phyloP scores from a whole-genome alignment of 176 grass and related monocot genomes.

The Olyra latifolia region DNA sequence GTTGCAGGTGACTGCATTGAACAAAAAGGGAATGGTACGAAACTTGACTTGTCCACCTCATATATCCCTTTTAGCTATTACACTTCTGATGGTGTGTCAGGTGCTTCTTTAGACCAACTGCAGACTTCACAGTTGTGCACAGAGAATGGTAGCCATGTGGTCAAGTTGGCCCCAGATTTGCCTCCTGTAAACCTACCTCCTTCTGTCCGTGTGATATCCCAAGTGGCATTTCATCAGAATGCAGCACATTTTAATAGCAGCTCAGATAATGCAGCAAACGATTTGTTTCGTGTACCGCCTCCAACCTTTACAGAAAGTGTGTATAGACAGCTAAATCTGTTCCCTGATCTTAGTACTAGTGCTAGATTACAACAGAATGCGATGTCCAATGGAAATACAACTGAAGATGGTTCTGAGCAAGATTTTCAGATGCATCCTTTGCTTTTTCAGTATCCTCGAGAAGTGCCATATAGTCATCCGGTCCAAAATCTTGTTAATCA shows the following conservation, averaged over 20 bases:
- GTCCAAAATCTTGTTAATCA: slow-evolving; percentile 42
- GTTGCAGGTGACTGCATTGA: slow-evolving; percentile 39
- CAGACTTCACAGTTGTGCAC: slow-evolving; percentile 42
- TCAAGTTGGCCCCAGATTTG: slow-evolving; percentile 93
- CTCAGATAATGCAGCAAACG: slow-evolving; percentile 41
- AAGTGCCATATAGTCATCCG: slow-evolving; percentile 46
- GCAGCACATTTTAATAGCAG: slow-evolving; percentile 40
- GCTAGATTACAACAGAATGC: slow-evolving; percentile 44
- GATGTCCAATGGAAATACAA: slow-evolving; percentile 7
- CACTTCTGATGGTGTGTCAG: slow-evolving; percentile 31
- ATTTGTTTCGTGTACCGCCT: slow-evolving; percentile 33
- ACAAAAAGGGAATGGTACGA: slow-evolving; percentile 33
- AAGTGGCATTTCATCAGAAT: slow-evolving; percentile 49
- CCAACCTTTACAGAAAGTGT: slow-evolving; percentile 36
- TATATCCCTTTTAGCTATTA: slow-evolving; percentile 35
- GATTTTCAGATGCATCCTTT: slow-evolving; percentile 96
- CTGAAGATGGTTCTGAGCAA: slow-evolving; percentile 50
- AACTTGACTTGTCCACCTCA: slow-evolving; percentile 31
- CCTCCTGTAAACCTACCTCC: slow-evolving; percentile 90
- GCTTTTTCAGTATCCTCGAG: slow-evolving; percentile 74
- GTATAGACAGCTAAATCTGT: slow-evolving; percentile 55
- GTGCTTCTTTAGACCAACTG: slow-evolving; percentile 35
- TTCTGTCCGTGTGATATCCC: slow-evolving; percentile 73
- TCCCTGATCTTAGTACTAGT: slow-evolving; percentile 46
- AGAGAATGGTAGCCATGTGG: slow-evolving; percentile 65